Base-by-base conservation (phyloP, 2,329 filamentous ascomycete genomes). In the Claviceps citrina region DNA sequence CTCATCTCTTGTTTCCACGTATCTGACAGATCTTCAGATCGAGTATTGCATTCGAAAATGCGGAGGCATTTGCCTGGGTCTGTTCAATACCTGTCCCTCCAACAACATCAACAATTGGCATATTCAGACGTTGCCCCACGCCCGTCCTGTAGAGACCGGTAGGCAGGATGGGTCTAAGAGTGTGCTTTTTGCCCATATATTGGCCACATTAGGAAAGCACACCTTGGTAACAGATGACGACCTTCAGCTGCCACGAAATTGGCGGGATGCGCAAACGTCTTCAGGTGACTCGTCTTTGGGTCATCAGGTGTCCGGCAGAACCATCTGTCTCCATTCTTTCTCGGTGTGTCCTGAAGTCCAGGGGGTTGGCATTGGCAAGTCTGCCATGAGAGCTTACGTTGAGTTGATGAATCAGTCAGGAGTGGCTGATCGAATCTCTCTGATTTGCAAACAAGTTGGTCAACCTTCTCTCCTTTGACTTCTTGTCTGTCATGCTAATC, bases 251-350 rank as follows among this genome's bases (percentile, higher is more conserved):
- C 84, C 85, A 1, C 57, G 64, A 30, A 70, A 81, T 54, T 89
- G 81, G 78, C 64, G 68, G 44, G 64, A 66, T 36, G 60, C 63
- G n/a, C 30, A 39, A 54, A 64, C 39, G 55, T 60, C 35, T 64
- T 69, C 27, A 54, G 58, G 2, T 53, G 76, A 8, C 12, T 42
- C 43, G 5, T 19, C 32, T 30, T 31, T 39, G 12, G 84, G 84
- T 25, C 84, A 93, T 58, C 73, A 81, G 49, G 75, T 84, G 43
- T 64, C 66, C 13, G 85, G 85, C 30, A 63, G 76, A 32, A 93
- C 84, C 0, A 70, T 94, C 41, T 84, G 77, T 41, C 63, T 94
- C 37, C 87, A 95, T 60, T 89, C 83, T 0, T 68, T 95, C 5
- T 84, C 82, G 15, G 78, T 94, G 5, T 67, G 81, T 40, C 84